Conservation (phyloP, 2,329 filamentous ascomycete species). For the Colletotrichum sp. region DNA sequence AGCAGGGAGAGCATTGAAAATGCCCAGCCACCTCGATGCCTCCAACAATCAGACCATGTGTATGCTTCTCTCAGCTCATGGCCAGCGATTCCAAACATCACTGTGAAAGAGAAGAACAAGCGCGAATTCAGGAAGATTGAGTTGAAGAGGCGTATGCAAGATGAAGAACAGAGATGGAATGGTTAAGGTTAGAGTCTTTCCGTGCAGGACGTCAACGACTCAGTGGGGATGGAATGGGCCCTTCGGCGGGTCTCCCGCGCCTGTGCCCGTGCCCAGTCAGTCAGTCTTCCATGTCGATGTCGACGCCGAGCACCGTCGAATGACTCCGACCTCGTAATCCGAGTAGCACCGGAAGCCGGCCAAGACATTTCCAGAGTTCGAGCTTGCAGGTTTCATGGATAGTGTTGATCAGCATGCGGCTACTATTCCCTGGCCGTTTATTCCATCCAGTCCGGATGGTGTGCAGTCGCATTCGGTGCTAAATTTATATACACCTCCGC, state of each 20-base stretch:
- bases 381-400: neutral
- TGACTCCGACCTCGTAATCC: neutral
- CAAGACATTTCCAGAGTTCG: neutral
- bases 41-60: neutral
- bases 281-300: neutral
- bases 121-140: neutral
- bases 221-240: neutral
- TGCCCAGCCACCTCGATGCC: neutral
- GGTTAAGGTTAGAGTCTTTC: neutral
- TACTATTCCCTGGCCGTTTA: neutral
- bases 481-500: neutral
- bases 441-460: neutral
- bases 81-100: neutral
- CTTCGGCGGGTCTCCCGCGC: neutral
- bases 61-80: neutral
- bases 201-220: neutral
- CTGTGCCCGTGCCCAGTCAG: neutral
- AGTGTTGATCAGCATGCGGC: neutral
- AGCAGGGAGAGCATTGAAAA: neutral
- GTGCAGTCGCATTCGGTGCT: neutral
- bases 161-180: neutral
- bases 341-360: neutral
- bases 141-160: neutral
- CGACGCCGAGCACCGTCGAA: neutral
- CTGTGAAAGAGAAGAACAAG: neutral